phyloP scores from a whole-genome alignment of 805 yeast genomes.

The Metschnikowia picachoensis region DNA sequence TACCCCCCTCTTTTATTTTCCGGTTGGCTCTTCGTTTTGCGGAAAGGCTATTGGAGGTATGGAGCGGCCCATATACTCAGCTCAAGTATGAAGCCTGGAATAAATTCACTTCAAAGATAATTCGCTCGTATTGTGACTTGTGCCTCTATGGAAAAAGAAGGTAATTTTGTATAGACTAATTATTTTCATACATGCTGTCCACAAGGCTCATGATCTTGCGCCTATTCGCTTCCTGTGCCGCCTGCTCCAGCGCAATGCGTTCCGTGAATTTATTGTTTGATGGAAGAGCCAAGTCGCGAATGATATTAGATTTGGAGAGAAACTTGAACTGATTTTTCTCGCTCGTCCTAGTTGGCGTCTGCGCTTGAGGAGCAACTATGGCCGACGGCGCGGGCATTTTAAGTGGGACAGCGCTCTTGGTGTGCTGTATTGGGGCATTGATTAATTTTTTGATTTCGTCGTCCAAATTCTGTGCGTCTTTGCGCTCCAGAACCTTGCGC shows the following conservation, averaged over 20 bases:
- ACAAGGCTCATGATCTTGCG: constrained; percentile 57
- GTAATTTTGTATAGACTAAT: background rate
- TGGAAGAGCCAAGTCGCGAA: constrained; percentile 50
- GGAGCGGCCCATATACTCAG: too few relatives aligned
- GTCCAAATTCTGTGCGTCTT: constrained; percentile 6
- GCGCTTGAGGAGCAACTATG: constrained; percentile 17
- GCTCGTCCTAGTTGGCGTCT: constrained; percentile 1
- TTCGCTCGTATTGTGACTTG: too few relatives aligned
- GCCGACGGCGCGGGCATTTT: constrained; percentile 24
- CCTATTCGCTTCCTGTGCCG: constrained; percentile 48
- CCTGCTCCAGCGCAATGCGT: constrained; percentile 48
- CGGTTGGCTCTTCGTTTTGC: too few relatives aligned
- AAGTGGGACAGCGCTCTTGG: constrained; percentile 11
- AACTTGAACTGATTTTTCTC: constrained; percentile 39
- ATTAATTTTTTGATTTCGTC: constrained; percentile 6
- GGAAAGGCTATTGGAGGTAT: too few relatives aligned
- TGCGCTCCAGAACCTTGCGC: constrained; percentile 1
- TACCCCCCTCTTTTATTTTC: too few relatives aligned
- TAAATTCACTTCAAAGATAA: too few relatives aligned
- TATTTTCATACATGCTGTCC: constrained; percentile 28
- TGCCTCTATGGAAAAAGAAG: too few relatives aligned
- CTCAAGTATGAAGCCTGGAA: too few relatives aligned
- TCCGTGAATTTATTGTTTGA: constrained; percentile 51
- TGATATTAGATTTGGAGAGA: constrained; percentile 51
- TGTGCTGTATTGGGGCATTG: constrained; percentile 2